Evolutionary conservation across 2,329 filamentous ascomycete species (phyloP), one percentile per base, ranked within the genome.

Genomic region (Calonectria naviculata): DNA sequence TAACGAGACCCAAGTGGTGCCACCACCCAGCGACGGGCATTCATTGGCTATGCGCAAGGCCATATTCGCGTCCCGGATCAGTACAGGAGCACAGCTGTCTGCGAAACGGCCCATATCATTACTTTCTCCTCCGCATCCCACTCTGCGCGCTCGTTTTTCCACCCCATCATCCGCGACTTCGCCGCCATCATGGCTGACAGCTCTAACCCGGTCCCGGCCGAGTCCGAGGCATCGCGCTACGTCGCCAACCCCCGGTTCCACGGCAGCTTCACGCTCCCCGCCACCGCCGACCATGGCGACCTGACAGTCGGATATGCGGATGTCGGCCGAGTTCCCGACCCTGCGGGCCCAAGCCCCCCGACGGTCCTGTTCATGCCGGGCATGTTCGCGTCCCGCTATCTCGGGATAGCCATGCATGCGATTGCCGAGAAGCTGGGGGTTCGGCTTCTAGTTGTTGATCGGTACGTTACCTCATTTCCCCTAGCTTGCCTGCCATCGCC

Each of bases 381-480:
- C 34, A 76, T 80, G 74, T 80, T 79, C 44, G 76, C 78, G 67
- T 60, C 73, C 70, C 67, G 73, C 74, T 76, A 78, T 67, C 54
- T 82, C 49, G 79, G 79, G 34, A 68, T 81, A 12, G 72, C 74
- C 65, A 81, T 84, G 70, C 80, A 84, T 68, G 71, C 72, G 2
- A 73, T 83, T 12, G 83, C 81, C 8, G 76, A 75, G 49, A 71
- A 74, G 49, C 64, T 81, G 47, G 71, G 77, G 13, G 74, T 84
- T 19, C 82, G 83, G 28, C 71, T 84, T 26, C 73, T 84, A 47
- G 68, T 75, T 58, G 68, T 77, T 2, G 82, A 85, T 72, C 76
- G 82, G 44, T 79, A 52, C 24, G 67, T 65, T 13, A 28, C 28
- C 26, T 10, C 61, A 10, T 78, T 77, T 0, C 7, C 78, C 79